Conservation (phyloP, 169 alveolate species). For the Plasmodium inui region DNA sequence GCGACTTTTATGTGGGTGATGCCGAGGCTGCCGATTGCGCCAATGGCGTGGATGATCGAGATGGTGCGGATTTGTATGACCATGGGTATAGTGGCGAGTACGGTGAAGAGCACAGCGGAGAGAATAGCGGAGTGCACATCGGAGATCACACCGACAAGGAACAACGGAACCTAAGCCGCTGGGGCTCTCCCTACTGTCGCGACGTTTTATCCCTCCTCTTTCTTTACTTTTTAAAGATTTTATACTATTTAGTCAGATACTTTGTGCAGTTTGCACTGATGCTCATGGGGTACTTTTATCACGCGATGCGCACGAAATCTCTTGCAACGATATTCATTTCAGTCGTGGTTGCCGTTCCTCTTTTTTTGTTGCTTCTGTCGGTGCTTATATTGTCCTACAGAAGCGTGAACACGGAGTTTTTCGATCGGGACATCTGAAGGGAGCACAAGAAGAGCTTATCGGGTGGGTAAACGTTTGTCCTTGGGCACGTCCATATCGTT, state of each 20-base stretch:
- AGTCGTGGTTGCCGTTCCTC: slow-evolving; percentile 8
- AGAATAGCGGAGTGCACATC: background rate
- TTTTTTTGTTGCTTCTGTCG: slow-evolving; percentile 19
- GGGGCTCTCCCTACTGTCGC: background rate
- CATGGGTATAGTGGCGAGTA: background rate
- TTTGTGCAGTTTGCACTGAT: background rate
- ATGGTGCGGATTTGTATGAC: background rate
- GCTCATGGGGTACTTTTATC: background rate
- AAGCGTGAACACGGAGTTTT: slow-evolving; percentile 39
- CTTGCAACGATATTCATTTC: slow-evolving; percentile 11
- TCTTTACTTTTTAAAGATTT: slow-evolving; percentile 24
- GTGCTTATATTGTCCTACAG: slow-evolving; percentile 31
- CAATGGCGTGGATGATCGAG: background rate
- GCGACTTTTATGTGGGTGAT: slow-evolving; percentile 24
- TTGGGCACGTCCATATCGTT: background rate
- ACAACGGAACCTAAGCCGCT: background rate
- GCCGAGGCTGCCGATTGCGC: background rate
- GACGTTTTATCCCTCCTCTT: slow-evolving; percentile 12
- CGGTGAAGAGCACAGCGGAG: background rate
- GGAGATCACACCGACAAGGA: background rate
- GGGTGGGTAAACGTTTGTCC: background rate
- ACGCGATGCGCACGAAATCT: background rate
- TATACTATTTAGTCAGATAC: slow-evolving; percentile 15
- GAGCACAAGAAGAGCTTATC: background rate
- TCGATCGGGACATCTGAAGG: slow-evolving; percentile 29